These are phyloP conservation scores for Pyrenopolyporus hunteri DNA, from an alignment of 495 filamentous ascomycete species.

Conservation along the genomic window DNA sequence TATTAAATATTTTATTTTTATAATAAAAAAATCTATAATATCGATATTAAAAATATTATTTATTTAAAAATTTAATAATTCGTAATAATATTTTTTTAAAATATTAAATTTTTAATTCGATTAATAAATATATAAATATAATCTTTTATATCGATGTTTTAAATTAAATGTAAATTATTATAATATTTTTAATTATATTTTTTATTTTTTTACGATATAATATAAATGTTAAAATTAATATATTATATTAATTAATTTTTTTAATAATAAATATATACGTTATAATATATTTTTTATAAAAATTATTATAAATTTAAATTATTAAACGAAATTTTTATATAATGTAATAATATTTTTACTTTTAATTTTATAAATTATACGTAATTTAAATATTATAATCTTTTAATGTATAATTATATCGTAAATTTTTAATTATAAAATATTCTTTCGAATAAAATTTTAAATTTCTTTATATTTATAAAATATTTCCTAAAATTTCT, in stretches of 20 bases:
- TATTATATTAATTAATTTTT: not conserved
- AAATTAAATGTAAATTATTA: not conserved
- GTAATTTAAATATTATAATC: no score
- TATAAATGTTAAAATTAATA: not conserved
- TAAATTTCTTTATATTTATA: not conserved
- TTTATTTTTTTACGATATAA: not conserved
- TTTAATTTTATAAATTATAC: not conserved
- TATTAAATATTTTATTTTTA: not conserved
- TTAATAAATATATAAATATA: not conserved
- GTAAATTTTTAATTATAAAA: no score
- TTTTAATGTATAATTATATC: not conserved
- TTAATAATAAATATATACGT: no score
- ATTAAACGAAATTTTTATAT: not conserved
- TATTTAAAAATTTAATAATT: not conserved
- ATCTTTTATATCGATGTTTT: not conserved
- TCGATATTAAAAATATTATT: not conserved
- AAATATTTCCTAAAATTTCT: not conserved
- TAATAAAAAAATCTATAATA: not conserved
- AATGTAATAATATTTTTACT: not conserved
- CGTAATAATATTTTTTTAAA: not conserved
- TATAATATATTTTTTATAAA: not conserved
- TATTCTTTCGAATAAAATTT: not conserved
- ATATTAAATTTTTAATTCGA: not conserved
- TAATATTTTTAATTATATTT: not conserved
- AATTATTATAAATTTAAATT: not conserved